phyloP scores from a whole-genome alignment of 2,329 filamentous ascomycete genomes.

The Pseudonectria foliicola region DNA sequence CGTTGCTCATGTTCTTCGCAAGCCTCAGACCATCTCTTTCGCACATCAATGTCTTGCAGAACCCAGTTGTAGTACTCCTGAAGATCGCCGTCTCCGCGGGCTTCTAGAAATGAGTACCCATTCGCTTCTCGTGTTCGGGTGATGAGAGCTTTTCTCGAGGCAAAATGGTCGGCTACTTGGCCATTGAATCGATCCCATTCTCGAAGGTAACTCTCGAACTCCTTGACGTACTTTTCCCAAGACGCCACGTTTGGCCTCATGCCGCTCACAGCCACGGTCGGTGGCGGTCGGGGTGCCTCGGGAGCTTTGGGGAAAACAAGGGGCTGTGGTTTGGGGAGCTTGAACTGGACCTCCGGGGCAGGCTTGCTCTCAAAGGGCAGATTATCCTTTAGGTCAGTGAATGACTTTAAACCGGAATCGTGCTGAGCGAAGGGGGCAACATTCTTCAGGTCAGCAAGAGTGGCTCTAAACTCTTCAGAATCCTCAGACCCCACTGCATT shows the following conservation, averaged over 20 bases:
- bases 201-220: slow-evolving; percentile 48
- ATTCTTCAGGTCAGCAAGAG: slow-evolving; percentile 48
- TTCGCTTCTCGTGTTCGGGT: slow-evolving; percentile 32
- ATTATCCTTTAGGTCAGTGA: slow-evolving; percentile 48
- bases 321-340: slow-evolving; percentile 25
- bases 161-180: slow-evolving; percentile 49
- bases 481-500: slow-evolving; percentile 47
- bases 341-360: slow-evolving; percentile 33
- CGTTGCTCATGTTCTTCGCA: slow-evolving; percentile 53
- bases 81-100: slow-evolving; percentile 39
- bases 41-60: slow-evolving; percentile 57
- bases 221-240: slow-evolving; percentile 45
- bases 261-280: slow-evolving; percentile 34
- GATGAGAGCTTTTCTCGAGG: slow-evolving; percentile 40
- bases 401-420: slow-evolving; percentile 43
- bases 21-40: slow-evolving; percentile 52
- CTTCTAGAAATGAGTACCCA: slow-evolving; percentile 39
- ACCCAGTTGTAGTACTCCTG: slow-evolving; percentile 53
- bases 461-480: slow-evolving; percentile 46
- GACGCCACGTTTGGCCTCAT: slow-evolving; percentile 35
- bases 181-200: slow-evolving; percentile 44
- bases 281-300: slow-evolving; percentile 40
- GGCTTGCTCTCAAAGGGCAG: slow-evolving; percentile 51
- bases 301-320: slow-evolving; percentile 44
- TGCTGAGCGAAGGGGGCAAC: slow-evolving; percentile 46